Conservation (phyloP, 2,329 filamentous ascomycete species). For the Colletotrichum coccodes region DNA sequence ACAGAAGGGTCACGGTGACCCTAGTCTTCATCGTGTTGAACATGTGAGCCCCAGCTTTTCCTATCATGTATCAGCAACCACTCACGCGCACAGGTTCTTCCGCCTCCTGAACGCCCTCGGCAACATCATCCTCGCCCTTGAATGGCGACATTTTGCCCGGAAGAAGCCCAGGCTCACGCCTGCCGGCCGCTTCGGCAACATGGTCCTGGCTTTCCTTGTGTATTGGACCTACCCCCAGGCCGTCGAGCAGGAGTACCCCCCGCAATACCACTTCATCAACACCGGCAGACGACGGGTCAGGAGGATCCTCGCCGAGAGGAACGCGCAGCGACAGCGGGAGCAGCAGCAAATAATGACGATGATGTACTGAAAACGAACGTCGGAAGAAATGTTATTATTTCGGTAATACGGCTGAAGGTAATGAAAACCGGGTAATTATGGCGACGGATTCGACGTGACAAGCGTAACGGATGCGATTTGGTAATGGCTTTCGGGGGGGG, state of each 20-base stretch:
- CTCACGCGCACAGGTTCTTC: constrained; percentile 41
- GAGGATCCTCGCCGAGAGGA: constrained; percentile 29
- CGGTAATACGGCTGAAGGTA: not conserved
- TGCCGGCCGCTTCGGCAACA: constrained; percentile 35
- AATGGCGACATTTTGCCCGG: constrained; percentile 51
- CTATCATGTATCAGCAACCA: constrained; percentile 8
- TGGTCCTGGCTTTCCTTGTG: constrained; percentile 44
- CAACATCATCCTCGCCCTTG: constrained; percentile 47
- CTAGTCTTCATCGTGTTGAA: constrained; percentile 48
- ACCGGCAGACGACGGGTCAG: constrained; percentile 29
- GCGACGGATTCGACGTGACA: not conserved
- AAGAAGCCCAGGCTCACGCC: constrained; percentile 39
- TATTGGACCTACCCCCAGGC: constrained; percentile 54
- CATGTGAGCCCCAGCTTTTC: constrained; percentile 44
- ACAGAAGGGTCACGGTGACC: constrained; percentile 39
- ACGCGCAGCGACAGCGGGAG: constrained; percentile 20
- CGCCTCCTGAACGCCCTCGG: constrained; percentile 51
- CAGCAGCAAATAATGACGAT: constrained; percentile 29
- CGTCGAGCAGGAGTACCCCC: constrained; percentile 49
- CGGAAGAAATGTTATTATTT: not conserved
- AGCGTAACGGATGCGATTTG: not conserved
- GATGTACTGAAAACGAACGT: not conserved
- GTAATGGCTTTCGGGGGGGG: not conserved
- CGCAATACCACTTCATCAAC: constrained; percentile 30
- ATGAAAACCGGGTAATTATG: not conserved